Evolutionary conservation across 805 yeast genomes (phyloP).

Genomic region (Saturnispora serradocipensis): DNA sequence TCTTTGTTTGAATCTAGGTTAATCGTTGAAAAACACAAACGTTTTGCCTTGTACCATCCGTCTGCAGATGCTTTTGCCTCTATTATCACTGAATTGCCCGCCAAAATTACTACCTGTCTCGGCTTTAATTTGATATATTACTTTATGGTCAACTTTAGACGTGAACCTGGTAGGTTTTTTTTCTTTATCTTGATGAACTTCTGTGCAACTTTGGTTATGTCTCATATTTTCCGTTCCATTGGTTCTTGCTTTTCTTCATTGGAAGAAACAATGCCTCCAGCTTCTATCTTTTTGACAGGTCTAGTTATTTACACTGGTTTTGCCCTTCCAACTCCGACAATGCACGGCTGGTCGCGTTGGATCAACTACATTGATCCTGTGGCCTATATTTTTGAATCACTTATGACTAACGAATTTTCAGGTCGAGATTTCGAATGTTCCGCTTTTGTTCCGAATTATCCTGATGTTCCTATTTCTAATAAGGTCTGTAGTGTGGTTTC

Average conservation of each 20-base stretch:
- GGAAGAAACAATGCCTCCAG: constrained; percentile 51
- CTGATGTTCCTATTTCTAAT: constrained; percentile 13
- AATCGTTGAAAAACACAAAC: constrained; percentile 50
- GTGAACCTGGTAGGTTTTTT: constrained; percentile 46
- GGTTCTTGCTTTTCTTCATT: constrained; percentile 41
- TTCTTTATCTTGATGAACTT: constrained; percentile 38
- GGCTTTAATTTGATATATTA: constrained; percentile 42
- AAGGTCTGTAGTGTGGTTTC: constrained; percentile 39
- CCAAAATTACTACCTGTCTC: constrained; percentile 36
- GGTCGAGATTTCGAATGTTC: constrained; percentile 39
- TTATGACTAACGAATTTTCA: constrained; percentile 49
- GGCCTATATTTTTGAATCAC: constrained; percentile 48
- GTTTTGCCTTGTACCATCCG: constrained; percentile 49
- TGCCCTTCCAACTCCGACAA: constrained; percentile 44
- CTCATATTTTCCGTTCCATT: constrained; percentile 44
- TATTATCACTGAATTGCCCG: constrained; percentile 47
- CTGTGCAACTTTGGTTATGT: constrained; percentile 40
- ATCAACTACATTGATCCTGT: constrained; percentile 52
- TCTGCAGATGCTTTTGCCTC: constrained; percentile 54
- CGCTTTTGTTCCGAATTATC: constrained; percentile 36
- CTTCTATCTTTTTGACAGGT: constrained; percentile 40
- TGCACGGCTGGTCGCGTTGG: constrained; percentile 62
- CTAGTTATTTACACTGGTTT: constrained; percentile 45
- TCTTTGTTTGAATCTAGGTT: constrained; percentile 46
- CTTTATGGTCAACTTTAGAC: constrained; percentile 44